Conservation (phyloP, 2,329 filamentous ascomycete species). For the Aspergillus pseudotamarii region DNA sequence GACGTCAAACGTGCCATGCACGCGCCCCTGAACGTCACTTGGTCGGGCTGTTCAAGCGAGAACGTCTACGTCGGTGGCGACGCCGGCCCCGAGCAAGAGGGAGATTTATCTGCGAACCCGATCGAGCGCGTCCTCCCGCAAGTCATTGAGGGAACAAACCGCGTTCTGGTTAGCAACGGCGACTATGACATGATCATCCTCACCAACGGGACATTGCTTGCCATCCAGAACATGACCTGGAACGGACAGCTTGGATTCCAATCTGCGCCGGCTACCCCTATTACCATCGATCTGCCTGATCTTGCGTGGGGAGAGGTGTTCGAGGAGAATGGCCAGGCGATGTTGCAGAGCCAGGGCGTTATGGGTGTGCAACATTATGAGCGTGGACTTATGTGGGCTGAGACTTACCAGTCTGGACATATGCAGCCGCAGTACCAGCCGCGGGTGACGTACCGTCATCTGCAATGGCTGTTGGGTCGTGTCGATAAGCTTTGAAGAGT, state of each 20-base stretch:
- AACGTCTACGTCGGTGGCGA: conserved; percentile 35
- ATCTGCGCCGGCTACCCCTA: conserved; percentile 57
- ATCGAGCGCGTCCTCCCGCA: conserved; percentile 54
- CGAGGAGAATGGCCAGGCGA: conserved; percentile 63
- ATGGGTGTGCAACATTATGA: conserved; percentile 74
- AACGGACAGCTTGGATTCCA: conserved; percentile 72
- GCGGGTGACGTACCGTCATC: conserved; percentile 67
- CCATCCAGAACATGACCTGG: conserved; percentile 83
- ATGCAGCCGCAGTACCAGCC: conserved; percentile 67
- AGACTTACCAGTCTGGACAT: conserved; percentile 40
- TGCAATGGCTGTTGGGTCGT: conserved; percentile 47
- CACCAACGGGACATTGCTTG: conserved; percentile 69
- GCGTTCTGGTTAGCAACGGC: conserved; percentile 75
- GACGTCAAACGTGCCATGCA: conserved; percentile 71
- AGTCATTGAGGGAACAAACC: conserved; percentile 72
- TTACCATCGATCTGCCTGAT: conserved; percentile 43
- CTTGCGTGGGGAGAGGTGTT: conserved; percentile 56
- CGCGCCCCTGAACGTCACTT: conserved; percentile 51
- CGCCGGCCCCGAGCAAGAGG: conserved; percentile 24
- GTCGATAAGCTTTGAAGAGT: conserved; percentile 28
- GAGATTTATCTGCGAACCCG: not conserved
- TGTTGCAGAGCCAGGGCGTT: conserved; percentile 64
- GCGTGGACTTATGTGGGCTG: conserved; percentile 72
- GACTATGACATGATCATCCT: conserved; percentile 69
- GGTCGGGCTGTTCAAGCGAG: conserved; percentile 42